Conservation (phyloP, 78 protist genomes). For the slime mould (Dictyostelium discoideum) region DNA sequence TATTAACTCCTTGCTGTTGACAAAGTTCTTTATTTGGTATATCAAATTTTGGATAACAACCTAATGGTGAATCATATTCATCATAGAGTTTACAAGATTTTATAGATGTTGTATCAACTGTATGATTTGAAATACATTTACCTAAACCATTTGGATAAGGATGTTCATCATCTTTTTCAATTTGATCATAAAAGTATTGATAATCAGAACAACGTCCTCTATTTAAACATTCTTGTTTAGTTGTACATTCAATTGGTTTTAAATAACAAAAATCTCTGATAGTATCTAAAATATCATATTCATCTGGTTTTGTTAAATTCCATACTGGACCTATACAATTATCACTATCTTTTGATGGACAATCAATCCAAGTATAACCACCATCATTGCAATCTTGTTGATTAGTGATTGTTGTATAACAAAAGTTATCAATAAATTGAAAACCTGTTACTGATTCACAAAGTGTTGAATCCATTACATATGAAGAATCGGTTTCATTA, state of each 20-base stretch:
- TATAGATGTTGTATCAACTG: neutral
- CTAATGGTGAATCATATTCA: constrained; percentile 47
- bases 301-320: neutral
- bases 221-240: neutral
- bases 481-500: neutral
- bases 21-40: neutral
- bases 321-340: neutral
- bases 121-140: constrained; percentile 35
- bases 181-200: neutral
- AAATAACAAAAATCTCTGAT: neutral
- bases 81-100: neutral
- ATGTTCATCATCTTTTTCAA: neutral
- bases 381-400: neutral
- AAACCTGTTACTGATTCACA: neutral
- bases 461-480: neutral
- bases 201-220: constrained; percentile 42
- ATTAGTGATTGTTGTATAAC: neutral
- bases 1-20: neutral
- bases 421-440: neutral
- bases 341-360: neutral
- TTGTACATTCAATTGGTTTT: neutral
- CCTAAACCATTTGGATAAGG: constrained; percentile 33
- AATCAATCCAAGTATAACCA: neutral
- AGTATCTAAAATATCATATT: neutral
- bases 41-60: neutral